phyloP scores from a whole-genome alignment of 75 land plant species.

The Cunninghamia lanceolata region DNA sequence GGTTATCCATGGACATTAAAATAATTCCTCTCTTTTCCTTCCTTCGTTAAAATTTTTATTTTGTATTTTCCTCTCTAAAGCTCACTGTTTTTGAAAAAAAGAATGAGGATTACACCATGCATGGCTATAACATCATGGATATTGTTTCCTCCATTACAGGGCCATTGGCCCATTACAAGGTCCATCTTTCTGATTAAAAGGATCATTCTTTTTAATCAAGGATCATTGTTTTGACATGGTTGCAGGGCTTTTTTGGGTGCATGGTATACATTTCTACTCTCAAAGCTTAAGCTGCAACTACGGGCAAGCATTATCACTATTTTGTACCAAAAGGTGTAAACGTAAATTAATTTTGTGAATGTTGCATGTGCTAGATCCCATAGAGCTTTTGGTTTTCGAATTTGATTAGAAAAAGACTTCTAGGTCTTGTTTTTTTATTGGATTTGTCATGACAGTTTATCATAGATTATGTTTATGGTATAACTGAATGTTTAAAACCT shows the following conservation, averaged over 20 bases:
- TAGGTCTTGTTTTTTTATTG: neutral
- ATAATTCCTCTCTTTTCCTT: neutral
- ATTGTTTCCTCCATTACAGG: neutral
- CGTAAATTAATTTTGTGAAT: neutral
- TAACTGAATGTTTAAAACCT: neutral
- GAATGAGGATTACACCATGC: neutral
- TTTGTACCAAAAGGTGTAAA: conserved; percentile 74
- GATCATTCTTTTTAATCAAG: neutral
- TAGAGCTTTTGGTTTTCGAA: neutral
- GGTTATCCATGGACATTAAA: neutral
- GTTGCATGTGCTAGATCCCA: neutral
- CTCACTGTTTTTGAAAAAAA: neutral
- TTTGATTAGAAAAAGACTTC: neutral
- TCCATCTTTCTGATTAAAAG: neutral
- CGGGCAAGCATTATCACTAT: conserved; percentile 77
- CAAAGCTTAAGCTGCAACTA: conserved; percentile 65
- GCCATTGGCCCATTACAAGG: neutral
- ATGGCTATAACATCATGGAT: neutral
- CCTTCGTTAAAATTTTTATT: neutral
- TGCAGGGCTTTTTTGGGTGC: conserved; percentile 84
- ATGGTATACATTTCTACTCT: conserved; percentile 68
- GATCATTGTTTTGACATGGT: neutral
- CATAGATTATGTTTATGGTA: neutral
- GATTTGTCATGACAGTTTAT: neutral
- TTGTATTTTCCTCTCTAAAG: neutral